Percentiles rank a stretch among this genome's conserved stretches.
phyloP scores from a whole-genome alignment of 2,329 filamentous ascomycete genomes.

The Zasmidium angulare region DNA sequence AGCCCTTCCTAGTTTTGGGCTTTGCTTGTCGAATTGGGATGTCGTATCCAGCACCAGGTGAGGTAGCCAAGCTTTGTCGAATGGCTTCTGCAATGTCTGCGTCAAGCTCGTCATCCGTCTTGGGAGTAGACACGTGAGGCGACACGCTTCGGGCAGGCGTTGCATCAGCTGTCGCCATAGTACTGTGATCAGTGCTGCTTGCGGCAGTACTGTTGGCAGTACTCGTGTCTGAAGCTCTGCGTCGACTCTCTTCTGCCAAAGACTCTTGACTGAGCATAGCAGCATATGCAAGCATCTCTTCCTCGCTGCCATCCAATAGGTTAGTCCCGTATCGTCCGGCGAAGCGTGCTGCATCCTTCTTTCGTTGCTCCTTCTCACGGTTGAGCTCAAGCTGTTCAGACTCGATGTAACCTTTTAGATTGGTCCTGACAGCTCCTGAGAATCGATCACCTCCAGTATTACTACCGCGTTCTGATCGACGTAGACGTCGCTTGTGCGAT shows the following conservation, averaged over 20 bases:
- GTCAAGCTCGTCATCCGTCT: constrained; percentile 52
- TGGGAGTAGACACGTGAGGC: constrained; percentile 26
- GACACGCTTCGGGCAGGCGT: constrained; percentile 27
- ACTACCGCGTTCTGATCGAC: constrained; percentile 65
- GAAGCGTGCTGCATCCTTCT: constrained; percentile 68
- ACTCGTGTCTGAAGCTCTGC: constrained; percentile 46
- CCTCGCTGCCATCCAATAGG: constrained; percentile 60
- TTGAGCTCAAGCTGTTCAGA: constrained; percentile 82
- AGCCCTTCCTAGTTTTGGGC: constrained; percentile 30
- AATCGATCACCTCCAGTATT: constrained; percentile 61
- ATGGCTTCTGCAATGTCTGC: constrained; percentile 64
- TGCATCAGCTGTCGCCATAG: constrained; percentile 26
- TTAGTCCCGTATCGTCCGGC: constrained; percentile 82
- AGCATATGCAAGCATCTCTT: constrained; percentile 64
- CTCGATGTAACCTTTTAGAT: constrained; percentile 77
- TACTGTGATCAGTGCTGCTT: constrained; percentile 39
- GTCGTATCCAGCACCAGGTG: constrained; percentile 35
- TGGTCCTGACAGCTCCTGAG: constrained; percentile 63
- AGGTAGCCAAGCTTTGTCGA: constrained; percentile 47
- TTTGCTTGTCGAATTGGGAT: constrained; percentile 49
- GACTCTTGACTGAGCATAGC: constrained; percentile 62
- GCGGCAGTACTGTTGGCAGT: constrained; percentile 37
- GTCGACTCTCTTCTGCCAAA: constrained; percentile 50
- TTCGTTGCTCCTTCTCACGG: constrained; percentile 65
- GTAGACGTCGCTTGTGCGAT: constrained; percentile 74